Conservation (phyloP, 495 filamentous ascomycete genomes). For the Penicillium pancosmium region DNA sequence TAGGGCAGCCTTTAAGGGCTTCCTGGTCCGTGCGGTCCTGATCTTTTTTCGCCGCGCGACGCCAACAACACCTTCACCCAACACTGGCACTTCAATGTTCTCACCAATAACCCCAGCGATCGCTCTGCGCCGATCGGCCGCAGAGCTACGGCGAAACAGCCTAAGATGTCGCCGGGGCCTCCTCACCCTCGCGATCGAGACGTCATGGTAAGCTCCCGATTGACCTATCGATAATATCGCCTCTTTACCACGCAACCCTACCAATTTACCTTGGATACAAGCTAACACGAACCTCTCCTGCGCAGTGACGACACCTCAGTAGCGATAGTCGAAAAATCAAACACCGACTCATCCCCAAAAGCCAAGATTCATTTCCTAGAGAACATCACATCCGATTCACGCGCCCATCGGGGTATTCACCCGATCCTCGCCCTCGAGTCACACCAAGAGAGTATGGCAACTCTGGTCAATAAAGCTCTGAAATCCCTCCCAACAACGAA, state of each 20-base stretch:
- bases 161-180: slow-evolving; percentile 43
- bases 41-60: slow-evolving; percentile 28
- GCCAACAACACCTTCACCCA: not conserved
- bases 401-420: slow-evolving; percentile 72
- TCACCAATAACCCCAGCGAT: slow-evolving; percentile 22
- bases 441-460: slow-evolving; percentile 69
- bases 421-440: slow-evolving; percentile 72
- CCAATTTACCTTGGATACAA: too few relatives aligned
- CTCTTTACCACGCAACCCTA: too few relatives aligned
- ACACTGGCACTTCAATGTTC: slow-evolving; percentile 30
- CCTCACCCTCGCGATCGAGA: slow-evolving; percentile 87
- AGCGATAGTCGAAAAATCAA: slow-evolving; percentile 70
- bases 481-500: slow-evolving; percentile 48
- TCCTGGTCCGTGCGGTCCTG: slow-evolving; percentile 34
- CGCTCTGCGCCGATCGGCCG: slow-evolving; percentile 26
- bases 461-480: slow-evolving; percentile 67
- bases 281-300: slow-evolving; percentile 11
- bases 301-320: slow-evolving; percentile 90
- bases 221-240: not conserved
- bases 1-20: slow-evolving; percentile 33
- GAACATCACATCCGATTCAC: slow-evolving; percentile 79
- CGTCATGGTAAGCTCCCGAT: slow-evolving; percentile 66
- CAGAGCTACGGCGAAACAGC: slow-evolving; percentile 10
- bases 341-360: slow-evolving; percentile 20
- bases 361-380: slow-evolving; percentile 74